Base-by-base conservation (phyloP, 2,329 filamentous ascomycete genomes). In the Ophiocordyceps camponoti-floridani region DNA sequence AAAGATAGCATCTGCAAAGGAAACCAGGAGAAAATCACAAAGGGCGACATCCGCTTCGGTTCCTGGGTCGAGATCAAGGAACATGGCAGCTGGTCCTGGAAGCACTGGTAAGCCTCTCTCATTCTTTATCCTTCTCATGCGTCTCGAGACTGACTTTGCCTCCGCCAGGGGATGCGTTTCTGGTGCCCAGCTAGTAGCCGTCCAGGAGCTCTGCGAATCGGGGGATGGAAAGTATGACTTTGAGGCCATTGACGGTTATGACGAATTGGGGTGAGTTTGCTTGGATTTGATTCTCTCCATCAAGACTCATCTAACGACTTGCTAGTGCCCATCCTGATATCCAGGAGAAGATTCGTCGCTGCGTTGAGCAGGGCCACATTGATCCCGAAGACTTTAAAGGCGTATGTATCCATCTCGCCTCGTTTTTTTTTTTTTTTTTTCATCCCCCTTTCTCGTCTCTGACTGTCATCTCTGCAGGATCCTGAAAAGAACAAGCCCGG, bases 371-470 rank as follows among this genome's bases (percentile, higher is more conserved):
- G 57, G 86, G 85, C 23, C 84, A 91, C 54, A 81, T 96, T 53
- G 81, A 83, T 52, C 72, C 85, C 40, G 80, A 84, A 44, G 89
- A 95, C 53, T 95, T 86, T 77, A 89, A 82, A 31, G 86, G 86
- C 12, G 87, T 94, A 72, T 64, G 82, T 68, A 30, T 53, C n/a
- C 7, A 3, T 23, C 23, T 23, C 23, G 23, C 3, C 23, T 23
- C 23, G 3, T 23, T 23, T 23, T 23, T 23, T 23, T 3, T 38
- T 42, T 7, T 13, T n/a, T 43, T 28, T 54, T 47, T 23, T 40
- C 31, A 12, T 14, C 31, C 10, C 31, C 10, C 14, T 33, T 4
- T 6, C 7, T 11, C 18, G 37, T 19, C 7, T 12, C 37, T 40
- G 37, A 19, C 37, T 14, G 37, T 18, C 6, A 7, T 13, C 13